These are phyloP conservation scores for Sinapis alba DNA, from an alignment of 441 rosid genomes.

Conservation along the genomic window DNA sequence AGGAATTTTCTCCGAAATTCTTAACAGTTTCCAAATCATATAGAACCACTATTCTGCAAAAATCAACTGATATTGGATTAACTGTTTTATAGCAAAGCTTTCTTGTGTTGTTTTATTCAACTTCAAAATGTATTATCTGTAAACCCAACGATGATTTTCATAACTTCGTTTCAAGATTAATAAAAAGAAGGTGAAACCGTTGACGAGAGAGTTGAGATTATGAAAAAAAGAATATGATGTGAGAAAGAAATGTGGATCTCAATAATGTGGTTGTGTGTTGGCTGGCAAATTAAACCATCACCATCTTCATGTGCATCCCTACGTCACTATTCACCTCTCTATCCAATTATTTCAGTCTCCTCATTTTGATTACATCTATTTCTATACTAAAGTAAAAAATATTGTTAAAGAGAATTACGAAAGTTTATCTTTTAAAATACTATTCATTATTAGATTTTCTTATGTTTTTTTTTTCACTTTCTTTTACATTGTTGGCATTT, in stretches of 20 bases:
- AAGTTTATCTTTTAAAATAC: background rate
- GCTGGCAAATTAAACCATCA: conserved; percentile 42
- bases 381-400: background rate
- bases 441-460: background rate
- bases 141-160: background rate
- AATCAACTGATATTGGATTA: background rate
- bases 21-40: background rate
- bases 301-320: conserved; percentile 42
- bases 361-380: conserved; percentile 9
- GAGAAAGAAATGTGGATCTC: conserved; percentile 41
- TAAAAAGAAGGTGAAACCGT: conserved; percentile 9
- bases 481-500: background rate
- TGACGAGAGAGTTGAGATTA: conserved; percentile 29
- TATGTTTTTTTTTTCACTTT: background rate
- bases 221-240: conserved; percentile 21
- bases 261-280: conserved; percentile 37
- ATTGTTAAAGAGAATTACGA: conserved; percentile 2
- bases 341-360: conserved; percentile 25
- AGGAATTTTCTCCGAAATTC: background rate
- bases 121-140: background rate
- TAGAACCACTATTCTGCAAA: background rate
- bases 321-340: conserved; percentile 32
- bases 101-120: background rate
- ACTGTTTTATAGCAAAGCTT: background rate
- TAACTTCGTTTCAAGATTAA: background rate